Evolutionary conservation across 1,284 basidiomycete genomes (phyloP).

Genomic region (Mycosarcoma maydis): DNA sequence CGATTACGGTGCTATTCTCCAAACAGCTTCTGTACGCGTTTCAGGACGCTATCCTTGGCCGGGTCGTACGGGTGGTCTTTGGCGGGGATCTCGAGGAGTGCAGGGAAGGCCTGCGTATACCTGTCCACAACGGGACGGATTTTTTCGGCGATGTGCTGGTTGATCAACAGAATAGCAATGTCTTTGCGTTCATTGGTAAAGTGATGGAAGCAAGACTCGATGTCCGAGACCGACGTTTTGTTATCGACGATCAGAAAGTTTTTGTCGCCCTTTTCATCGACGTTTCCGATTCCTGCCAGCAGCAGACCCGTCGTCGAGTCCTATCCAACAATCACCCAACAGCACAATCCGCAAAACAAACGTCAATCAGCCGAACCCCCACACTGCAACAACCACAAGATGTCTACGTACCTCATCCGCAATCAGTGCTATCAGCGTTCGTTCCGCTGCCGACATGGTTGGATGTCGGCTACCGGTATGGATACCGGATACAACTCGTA

Average conservation of each 20-base stretch:
- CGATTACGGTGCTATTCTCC: too few relatives aligned
- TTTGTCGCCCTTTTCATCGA: conserved; percentile 59
- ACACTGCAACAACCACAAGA: too few relatives aligned
- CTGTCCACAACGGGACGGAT: conserved; percentile 94
- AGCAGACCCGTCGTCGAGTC: conserved; percentile 65
- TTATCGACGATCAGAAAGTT: conserved; percentile 66
- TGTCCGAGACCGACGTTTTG: conserved; percentile 61
- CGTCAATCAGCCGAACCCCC: too few relatives aligned
- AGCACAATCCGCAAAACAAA: too few relatives aligned
- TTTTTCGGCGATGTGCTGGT: conserved; percentile 75
- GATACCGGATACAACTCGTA: too few relatives aligned
- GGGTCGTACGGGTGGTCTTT: conserved; percentile 81
- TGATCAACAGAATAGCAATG: conserved; percentile 66
- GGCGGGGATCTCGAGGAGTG: conserved; percentile 94
- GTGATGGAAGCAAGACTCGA: conserved; percentile 59
- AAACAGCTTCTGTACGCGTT: conserved; percentile 82
- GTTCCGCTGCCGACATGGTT: conserved; percentile 49
- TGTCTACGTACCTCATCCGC: conserved; percentile 58
- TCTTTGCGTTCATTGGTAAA: conserved; percentile 62
- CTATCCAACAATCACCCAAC: conserved; percentile 7
- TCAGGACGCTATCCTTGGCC: conserved; percentile 93
- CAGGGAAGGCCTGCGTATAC: conserved; percentile 95
- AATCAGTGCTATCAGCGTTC: conserved; percentile 58
- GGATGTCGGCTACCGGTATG: neutral
- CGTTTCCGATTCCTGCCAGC: conserved; percentile 65